Conservation (phyloP, 1,284 basidiomycete species). For the Cutaneotrichosporon spelunceum region DNA sequence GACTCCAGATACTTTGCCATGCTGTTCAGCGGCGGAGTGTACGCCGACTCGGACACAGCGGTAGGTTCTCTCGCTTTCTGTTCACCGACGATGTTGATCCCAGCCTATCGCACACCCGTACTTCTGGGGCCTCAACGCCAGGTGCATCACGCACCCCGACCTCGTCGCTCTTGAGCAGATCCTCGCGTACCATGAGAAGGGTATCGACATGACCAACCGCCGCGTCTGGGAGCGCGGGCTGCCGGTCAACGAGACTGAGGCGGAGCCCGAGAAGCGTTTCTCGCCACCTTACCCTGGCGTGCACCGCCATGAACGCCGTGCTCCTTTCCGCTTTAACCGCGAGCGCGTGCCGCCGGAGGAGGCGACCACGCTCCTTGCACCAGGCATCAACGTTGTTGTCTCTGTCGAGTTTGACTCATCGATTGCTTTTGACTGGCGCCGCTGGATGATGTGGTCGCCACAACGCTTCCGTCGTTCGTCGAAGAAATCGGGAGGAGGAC, state of each 20-base stretch:
- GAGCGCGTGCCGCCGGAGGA: slow-evolving; percentile 14
- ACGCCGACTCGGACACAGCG: slow-evolving; percentile 41
- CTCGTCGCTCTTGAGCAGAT: slow-evolving; percentile 23
- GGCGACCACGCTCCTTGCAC: slow-evolving; percentile 29
- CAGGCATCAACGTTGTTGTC: slow-evolving; percentile 35
- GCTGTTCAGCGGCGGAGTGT: slow-evolving; percentile 40
- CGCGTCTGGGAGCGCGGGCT: slow-evolving; percentile 19
- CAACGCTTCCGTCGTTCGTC: background rate
- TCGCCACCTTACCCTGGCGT: background rate
- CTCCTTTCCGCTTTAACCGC: background rate
- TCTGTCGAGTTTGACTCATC: slow-evolving; percentile 36
- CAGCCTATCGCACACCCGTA: slow-evolving; percentile 40
- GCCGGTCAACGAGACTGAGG: background rate
- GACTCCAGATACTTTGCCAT: slow-evolving; percentile 33
- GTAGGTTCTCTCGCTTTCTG: slow-evolving; percentile 18
- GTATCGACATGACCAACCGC: slow-evolving; percentile 15
- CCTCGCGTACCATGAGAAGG: slow-evolving; percentile 14
- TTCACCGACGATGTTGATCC: background rate
- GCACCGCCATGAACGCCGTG: background rate
- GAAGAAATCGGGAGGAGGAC: slow-evolving; percentile 9
- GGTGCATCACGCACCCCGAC: slow-evolving; percentile 26
- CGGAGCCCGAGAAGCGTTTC: background rate
- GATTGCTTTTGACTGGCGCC: slow-evolving; percentile 16
- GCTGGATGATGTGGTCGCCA: slow-evolving; percentile 16
- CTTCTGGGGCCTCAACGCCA: slow-evolving; percentile 34